Percentiles rank a stretch among this genome's conserved stretches.
phyloP scores from a whole-genome alignment of 179 eudicot genomes.

The Spergularia azorica region DNA sequence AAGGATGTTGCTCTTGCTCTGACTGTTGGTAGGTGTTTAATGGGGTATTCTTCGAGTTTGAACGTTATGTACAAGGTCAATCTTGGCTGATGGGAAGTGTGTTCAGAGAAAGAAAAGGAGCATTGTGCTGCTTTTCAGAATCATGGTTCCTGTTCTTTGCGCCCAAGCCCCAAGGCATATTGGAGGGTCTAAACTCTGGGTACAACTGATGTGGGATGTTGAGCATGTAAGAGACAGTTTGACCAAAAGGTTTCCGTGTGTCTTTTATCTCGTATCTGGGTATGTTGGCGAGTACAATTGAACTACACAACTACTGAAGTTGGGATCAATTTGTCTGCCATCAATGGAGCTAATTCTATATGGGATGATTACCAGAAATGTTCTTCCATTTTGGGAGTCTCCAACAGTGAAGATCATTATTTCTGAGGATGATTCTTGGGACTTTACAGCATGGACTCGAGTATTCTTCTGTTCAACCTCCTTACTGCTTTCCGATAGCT shows the following conservation, averaged over 20 bases:
- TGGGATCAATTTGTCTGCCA: background rate
- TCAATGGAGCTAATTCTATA: too few species aligned
- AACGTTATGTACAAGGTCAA: background rate
- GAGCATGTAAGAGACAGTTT: background rate
- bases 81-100: background rate
- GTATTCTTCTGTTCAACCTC: background rate
- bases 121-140: background rate
- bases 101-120: background rate
- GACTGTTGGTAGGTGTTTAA: constrained; percentile 54
- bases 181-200: background rate
- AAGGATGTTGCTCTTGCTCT: constrained; percentile 74
- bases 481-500: background rate
- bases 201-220: background rate
- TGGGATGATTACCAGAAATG: background rate
- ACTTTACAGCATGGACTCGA: background rate
- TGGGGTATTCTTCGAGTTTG: background rate
- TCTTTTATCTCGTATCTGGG: background rate
- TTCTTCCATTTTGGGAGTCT: background rate
- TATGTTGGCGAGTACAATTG: background rate
- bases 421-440: background rate
- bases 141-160: background rate
- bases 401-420: background rate
- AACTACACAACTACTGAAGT: background rate
- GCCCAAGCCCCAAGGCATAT: background rate
- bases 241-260: background rate